Evolutionary conservation across 2,329 filamentous ascomycete genomes (phyloP).

Genomic region (Pestalotiopsis sp.): DNA sequence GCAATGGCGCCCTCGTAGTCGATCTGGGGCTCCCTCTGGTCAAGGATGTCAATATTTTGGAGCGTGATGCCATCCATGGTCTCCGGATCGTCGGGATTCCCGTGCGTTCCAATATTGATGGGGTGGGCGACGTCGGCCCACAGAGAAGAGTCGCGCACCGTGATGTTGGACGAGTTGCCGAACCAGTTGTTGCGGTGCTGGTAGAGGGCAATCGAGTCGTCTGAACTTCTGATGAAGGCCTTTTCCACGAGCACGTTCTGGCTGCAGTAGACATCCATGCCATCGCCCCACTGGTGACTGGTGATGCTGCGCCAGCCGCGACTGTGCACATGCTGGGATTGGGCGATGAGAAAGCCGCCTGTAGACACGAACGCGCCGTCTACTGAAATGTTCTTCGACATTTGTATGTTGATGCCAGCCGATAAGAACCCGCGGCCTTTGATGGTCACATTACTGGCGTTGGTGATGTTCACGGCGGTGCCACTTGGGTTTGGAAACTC

Average conservation of each 20-base stretch:
- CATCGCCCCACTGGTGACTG: conserved; percentile 25
- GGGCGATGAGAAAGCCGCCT: conserved; percentile 22
- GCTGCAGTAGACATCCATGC: conserved; percentile 29
- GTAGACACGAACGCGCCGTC: conserved; percentile 23
- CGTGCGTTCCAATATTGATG: conserved; percentile 39
- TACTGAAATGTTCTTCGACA: conserved; percentile 23
- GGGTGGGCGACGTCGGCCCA: conserved; percentile 36
- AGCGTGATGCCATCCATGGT: conserved; percentile 31
- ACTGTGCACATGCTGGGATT: conserved; percentile 22
- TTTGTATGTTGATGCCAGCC: conserved; percentile 17
- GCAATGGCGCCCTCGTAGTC: conserved; percentile 39
- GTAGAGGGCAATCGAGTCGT: conserved; percentile 39
- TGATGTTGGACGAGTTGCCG: conserved; percentile 36
- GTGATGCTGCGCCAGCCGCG: conserved; percentile 24
- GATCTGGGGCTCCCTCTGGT: conserved; percentile 37
- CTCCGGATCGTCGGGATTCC: conserved; percentile 35
- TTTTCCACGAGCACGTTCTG: conserved; percentile 30
- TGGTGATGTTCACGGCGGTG: conserved; percentile 22
- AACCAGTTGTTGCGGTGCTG: conserved; percentile 34
- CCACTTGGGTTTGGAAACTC: not conserved
- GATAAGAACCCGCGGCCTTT: conserved; percentile 28
- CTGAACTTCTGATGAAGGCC: conserved; percentile 38
- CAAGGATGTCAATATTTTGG: conserved; percentile 38
- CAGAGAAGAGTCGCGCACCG: conserved; percentile 31
- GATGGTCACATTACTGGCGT: conserved; percentile 20